These are phyloP conservation scores for Eucalyptus viminalis DNA, from an alignment of 345 rosid genomes.

Conservation along the genomic window DNA sequence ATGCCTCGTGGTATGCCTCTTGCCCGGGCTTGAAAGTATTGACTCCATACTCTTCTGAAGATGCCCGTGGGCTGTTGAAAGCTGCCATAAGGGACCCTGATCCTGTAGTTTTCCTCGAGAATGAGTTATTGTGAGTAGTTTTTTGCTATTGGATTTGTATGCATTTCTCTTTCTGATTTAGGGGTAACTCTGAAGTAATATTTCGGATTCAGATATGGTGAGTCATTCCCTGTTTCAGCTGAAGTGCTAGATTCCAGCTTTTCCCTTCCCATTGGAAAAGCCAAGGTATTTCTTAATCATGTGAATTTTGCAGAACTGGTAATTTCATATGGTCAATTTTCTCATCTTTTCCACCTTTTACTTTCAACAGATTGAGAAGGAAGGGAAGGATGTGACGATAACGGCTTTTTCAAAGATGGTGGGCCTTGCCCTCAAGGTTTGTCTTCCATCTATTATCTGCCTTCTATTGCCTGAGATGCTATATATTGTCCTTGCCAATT, in stretches of 20 bases:
- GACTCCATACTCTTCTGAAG: constrained; percentile 81
- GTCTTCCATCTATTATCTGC: neutral
- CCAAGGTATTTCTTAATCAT: constrained; percentile 40
- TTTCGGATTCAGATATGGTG: constrained; percentile 60
- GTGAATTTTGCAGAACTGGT: neutral
- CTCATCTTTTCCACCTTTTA: neutral
- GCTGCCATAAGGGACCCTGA: constrained; percentile 99
- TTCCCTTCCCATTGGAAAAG: constrained; percentile 93
- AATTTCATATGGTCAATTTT: neutral
- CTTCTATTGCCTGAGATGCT: neutral
- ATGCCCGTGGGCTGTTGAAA: constrained; percentile 93
- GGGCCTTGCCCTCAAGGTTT: constrained; percentile 70
- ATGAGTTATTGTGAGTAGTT: constrained; percentile 79
- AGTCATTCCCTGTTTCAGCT: constrained; percentile 83
- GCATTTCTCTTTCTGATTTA: neutral
- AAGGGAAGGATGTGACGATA: constrained; percentile 93
- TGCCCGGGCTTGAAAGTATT: constrained; percentile 90
- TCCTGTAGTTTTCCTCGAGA: constrained; percentile 97
- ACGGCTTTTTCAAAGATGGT: constrained; percentile 87
- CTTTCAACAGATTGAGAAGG: constrained; percentile 66
- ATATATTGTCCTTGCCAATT: neutral
- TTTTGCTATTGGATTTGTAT: neutral
- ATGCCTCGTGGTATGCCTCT: constrained; percentile 85
- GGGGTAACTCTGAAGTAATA: neutral
- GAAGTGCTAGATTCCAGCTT: constrained; percentile 93